Conservation (phyloP, 495 filamentous ascomycete species). For the Glonium stellatum region DNA sequence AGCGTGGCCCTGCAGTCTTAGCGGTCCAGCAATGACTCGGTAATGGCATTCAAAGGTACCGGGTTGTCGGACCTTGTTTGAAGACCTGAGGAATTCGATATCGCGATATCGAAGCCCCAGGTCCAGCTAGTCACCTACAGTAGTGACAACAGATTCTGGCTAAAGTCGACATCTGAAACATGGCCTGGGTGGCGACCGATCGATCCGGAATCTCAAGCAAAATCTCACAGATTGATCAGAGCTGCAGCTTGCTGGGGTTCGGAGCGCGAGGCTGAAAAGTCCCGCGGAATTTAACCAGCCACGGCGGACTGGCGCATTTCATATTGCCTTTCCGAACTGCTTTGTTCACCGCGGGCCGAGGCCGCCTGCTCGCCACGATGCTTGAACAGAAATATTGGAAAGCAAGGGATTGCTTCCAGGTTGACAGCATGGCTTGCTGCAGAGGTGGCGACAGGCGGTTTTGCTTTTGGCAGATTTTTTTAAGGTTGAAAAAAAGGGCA, state of each 20-base stretch:
- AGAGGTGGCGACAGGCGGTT: too few relatives aligned
- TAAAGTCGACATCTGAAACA: slow-evolving; percentile 3
- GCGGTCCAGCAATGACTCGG: neutral
- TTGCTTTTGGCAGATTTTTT: too few relatives aligned
- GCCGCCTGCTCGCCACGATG: too few relatives aligned
- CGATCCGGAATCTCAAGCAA: neutral
- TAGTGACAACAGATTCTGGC: neutral
- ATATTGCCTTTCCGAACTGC: too few relatives aligned
- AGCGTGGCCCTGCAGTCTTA: neutral
- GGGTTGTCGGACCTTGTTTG: slow-evolving; percentile 2
- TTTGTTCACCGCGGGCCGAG: too few relatives aligned
- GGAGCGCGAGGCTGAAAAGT: neutral
- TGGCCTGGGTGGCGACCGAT: neutral
- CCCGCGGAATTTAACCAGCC: neutral
- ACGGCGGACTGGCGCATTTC: too few relatives aligned
- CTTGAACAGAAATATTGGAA: too few relatives aligned
- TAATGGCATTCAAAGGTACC: slow-evolving; percentile 3
- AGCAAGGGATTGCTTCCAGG: too few relatives aligned
- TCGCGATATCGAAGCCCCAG: too few relatives aligned
- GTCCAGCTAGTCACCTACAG: too few relatives aligned
- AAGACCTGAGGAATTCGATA: neutral
- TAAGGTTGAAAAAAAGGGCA: too few relatives aligned
- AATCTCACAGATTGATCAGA: slow-evolving; percentile 3
- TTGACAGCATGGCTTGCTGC: too few relatives aligned
- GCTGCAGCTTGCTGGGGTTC: neutral